Evolutionary conservation across 2,329 filamentous ascomycete genomes (phyloP).

Genomic region (Neonectria faginata): DNA sequence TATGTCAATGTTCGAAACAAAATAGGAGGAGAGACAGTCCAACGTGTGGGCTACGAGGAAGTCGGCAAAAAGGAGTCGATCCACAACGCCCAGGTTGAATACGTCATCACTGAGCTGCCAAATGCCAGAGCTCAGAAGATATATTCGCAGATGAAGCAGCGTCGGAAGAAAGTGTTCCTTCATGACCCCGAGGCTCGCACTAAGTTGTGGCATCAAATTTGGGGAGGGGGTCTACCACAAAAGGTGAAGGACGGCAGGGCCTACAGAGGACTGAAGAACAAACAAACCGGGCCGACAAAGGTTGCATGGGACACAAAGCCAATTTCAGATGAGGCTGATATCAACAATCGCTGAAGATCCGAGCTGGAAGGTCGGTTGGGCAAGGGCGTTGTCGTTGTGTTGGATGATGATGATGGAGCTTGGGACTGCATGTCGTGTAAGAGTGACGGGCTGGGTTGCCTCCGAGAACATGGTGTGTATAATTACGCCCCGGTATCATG

Average conservation of each 20-base stretch:
- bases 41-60: slow-evolving; percentile 62
- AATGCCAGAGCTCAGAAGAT: slow-evolving; percentile 58
- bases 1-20: slow-evolving; percentile 78
- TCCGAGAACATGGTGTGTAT: neutral
- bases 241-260: slow-evolving; percentile 65
- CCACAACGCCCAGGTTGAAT: slow-evolving; percentile 67
- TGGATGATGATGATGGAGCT: neutral
- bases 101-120: slow-evolving; percentile 75
- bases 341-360: neutral
- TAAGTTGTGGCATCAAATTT: slow-evolving; percentile 61
- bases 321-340: neutral
- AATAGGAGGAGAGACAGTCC: slow-evolving; percentile 73
- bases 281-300: slow-evolving; percentile 62
- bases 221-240: slow-evolving; percentile 54
- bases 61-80: no score
- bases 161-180: slow-evolving; percentile 63
- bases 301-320: slow-evolving; percentile 59
- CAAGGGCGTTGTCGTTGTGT: neutral
- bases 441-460: neutral
- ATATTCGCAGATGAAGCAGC: slow-evolving; percentile 67
- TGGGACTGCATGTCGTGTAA: slow-evolving; percentile 2
- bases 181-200: slow-evolving; percentile 57
- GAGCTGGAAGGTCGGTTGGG: neutral
- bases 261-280: slow-evolving; percentile 68
- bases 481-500: neutral